Evolutionary conservation across 176 grass and related monocot genomes (phyloP).

Genomic region (Aegilops longissima): DNA sequence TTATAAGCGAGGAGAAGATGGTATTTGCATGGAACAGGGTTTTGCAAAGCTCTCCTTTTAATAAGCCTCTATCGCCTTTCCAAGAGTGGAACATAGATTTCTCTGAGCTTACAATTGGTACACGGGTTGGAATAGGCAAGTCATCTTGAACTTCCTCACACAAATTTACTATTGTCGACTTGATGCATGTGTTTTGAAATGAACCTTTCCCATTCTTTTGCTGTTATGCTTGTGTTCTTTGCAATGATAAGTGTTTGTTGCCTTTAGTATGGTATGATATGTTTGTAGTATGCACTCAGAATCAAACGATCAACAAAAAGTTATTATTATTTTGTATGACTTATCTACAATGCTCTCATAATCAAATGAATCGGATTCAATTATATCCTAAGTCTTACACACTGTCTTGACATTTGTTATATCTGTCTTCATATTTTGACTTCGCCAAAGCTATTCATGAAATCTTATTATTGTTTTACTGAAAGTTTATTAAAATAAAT

Average conservation of each 20-base stretch:
- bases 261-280: constrained; percentile 3
- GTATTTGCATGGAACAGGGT: constrained; percentile 82
- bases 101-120: constrained; percentile 94
- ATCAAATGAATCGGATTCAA: neutral
- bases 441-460: neutral
- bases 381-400: neutral
- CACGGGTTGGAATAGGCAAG: constrained; percentile 97
- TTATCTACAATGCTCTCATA: neutral
- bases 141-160: constrained; percentile 29
- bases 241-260: constrained; percentile 15
- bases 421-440: neutral
- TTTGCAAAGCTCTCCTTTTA: constrained; percentile 76
- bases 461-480: constrained; percentile 11
- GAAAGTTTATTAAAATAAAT: neutral
- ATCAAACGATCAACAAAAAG: neutral
- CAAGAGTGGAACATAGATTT: constrained; percentile 99
- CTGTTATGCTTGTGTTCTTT: constrained; percentile 12
- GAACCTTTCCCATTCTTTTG: constrained; percentile 7
- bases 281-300: constrained; percentile 14
- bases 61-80: constrained; percentile 88
- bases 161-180: neutral
- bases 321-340: neutral
- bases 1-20: constrained; percentile 70
- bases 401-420: constrained; percentile 17
- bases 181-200: neutral